These are phyloP conservation scores for Cryoendolithus antarcticus DNA, from an alignment of 2,329 filamentous ascomycete genomes.

Conservation along the genomic window DNA sequence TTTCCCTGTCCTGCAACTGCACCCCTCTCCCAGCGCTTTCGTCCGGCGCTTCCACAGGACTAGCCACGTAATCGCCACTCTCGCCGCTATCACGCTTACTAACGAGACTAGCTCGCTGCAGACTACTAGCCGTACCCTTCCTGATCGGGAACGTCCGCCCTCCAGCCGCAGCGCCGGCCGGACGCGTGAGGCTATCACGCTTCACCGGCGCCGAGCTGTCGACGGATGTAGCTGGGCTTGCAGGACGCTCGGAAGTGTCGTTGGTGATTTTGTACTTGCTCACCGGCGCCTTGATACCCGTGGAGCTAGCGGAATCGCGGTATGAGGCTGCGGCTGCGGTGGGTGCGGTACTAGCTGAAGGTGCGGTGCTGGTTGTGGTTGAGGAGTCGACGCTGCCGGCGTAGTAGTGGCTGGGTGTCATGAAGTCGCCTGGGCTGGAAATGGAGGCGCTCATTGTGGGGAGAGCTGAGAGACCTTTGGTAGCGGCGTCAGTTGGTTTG, in stretches of 20 bases:
- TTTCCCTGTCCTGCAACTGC: constrained; percentile 59
- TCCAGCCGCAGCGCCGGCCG: constrained; percentile 22
- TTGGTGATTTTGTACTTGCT: too few relatives aligned
- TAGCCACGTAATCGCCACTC: constrained; percentile 4
- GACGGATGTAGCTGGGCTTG: constrained; percentile 11
- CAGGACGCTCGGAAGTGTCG: background rate
- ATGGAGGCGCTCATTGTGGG: too few relatives aligned
- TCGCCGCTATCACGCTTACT: constrained; percentile 15
- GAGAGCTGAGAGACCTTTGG: too few relatives aligned
- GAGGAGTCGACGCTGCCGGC: too few relatives aligned
- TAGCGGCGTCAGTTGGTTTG: constrained; percentile 1
- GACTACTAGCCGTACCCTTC: constrained; percentile 33
- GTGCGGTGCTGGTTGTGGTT: too few relatives aligned
- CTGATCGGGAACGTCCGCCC: constrained; percentile 21
- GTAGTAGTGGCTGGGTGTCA: too few relatives aligned
- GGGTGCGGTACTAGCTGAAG: too few relatives aligned
- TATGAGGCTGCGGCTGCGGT: too few relatives aligned
- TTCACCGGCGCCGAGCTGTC: constrained; percentile 37
- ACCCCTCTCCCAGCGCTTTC: constrained; percentile 34
- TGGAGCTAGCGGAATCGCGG: too few relatives aligned
- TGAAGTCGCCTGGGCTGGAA: too few relatives aligned
- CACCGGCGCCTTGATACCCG: too few relatives aligned
- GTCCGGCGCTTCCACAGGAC: constrained; percentile 8
- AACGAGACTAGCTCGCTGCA: constrained; percentile 23
- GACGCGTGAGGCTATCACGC: constrained; percentile 51